Base-by-base conservation (phyloP, 2,329 filamentous ascomycete species). In the Calonectria ilicicola region DNA sequence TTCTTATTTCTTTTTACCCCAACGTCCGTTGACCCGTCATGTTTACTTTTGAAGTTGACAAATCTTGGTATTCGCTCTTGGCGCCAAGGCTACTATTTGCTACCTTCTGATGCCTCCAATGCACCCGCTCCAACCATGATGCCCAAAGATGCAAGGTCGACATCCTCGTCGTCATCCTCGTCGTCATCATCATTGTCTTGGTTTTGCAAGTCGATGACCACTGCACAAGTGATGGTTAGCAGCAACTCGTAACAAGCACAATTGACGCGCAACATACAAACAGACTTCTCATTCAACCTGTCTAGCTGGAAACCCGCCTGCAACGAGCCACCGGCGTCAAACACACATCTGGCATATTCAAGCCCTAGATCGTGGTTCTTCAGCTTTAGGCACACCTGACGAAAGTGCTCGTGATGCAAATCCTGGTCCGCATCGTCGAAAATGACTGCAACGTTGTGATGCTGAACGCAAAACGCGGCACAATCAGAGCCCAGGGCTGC, bases 161-260 rank as follows among this genome's bases (percentile, higher is more conserved):
- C 82, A 35, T 87, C 86, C 9, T 80, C 80, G 26, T n/a, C 21
- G 35, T 60, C 35, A 26, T 60, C 32, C 9, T 60, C 53, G 17
- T 60, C 53, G 14, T 53, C 32, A 35, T 35, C 32, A 10, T 35
- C 53, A 21, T 60, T 32, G 4, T 60, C 32, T 8, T 60, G 53
- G 2, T 40, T 9, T 40, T 60, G 53, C 53, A 60, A 26, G 35
- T 60, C 53, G 26, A 60, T 60, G n/a, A 60, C 32, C 19, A 60
- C 53, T 60, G 15, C 32, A 26, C 10, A 12, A 10, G 12, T 35
- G 1, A 40, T 17, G 21, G 32, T 60, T 26, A 60, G 53, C 29
- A 38, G 26, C 35, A 60, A 40, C 27, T 23, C n/a, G 19, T 6
- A 1, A 5, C 15, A 15, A 19, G 8, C 7, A 17, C 26, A 5